A percentile compares a stretch with the other conserved stretches of the same genome.
These are phyloP conservation scores for Penicillium salamii DNA, from an alignment of 495 filamentous ascomycete species.

Conservation along the genomic window DNA sequence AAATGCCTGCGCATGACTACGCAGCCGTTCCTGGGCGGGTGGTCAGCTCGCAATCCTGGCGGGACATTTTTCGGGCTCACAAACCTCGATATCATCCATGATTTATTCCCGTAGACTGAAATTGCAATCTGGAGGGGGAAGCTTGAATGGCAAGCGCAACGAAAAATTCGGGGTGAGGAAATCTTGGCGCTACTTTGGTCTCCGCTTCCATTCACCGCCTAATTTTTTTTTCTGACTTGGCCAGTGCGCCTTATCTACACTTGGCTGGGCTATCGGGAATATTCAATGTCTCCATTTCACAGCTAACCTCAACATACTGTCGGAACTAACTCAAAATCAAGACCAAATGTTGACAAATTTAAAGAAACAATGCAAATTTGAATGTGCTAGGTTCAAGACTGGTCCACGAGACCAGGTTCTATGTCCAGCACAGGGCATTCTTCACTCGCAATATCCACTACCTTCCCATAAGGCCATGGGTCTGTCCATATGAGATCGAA, in stretches of 20 bases:
- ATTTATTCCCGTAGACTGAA: conserved; percentile 15
- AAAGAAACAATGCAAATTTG: background rate
- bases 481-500: conserved; percentile 52
- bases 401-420: conserved; percentile 10
- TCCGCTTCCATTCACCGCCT: conserved; percentile 40
- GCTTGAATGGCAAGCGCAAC: conserved; percentile 13
- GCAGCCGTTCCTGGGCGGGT: conserved; percentile 66
- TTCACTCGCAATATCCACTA: conserved; percentile 38
- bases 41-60: conserved; percentile 13
- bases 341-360: no score
- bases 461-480: conserved; percentile 35
- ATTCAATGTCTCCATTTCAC: background rate
- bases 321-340: no score
- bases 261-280: background rate
- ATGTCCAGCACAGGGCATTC: conserved; percentile 43
- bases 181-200: conserved; percentile 36
- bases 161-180: conserved; percentile 44
- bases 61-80: conserved; percentile 15
- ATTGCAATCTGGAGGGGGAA: conserved; percentile 12
- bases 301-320: no score
- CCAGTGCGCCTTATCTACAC: conserved; percentile 15
- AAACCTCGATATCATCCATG: conserved; percentile 50
- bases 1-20: conserved; percentile 81
- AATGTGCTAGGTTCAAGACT: conserved; percentile 11
- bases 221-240: conserved; percentile 14